Conservation (phyloP, 306 rosid genomes). For the Hippophae gyantsensis region DNA sequence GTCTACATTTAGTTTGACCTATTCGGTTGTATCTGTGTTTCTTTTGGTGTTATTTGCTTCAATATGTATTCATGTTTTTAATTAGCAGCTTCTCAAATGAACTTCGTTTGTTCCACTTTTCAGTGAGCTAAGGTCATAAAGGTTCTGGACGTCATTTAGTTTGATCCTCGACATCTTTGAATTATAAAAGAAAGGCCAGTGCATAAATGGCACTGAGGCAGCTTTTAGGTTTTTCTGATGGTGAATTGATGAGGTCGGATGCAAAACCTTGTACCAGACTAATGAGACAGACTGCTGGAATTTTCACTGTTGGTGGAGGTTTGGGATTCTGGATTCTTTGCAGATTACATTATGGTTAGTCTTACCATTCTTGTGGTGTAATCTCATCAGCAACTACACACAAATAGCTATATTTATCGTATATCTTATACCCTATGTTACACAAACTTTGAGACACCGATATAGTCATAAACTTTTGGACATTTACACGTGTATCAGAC, state of each 20-base stretch:
- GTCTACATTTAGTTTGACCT: too few relatives aligned
- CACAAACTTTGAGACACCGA: too few relatives aligned
- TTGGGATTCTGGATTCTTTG: constrained; percentile 84
- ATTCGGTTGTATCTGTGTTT: background rate
- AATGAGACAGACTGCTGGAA: constrained; percentile 77
- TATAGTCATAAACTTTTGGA: too few relatives aligned
- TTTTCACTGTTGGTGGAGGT: constrained; percentile 79
- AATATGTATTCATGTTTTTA: background rate
- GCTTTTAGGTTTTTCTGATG: constrained; percentile 71
- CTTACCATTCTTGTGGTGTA: constrained; percentile 2
- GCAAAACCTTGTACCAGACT: constrained; percentile 76
- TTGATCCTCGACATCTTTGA: background rate
- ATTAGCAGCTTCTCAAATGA: background rate
- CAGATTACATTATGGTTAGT: constrained; percentile 75
- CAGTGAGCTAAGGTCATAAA: background rate
- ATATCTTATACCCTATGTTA: too few relatives aligned
- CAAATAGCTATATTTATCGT: too few relatives aligned
- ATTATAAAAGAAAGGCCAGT: constrained; percentile 20
- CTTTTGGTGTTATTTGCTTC: background rate
- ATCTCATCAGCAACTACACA: too few relatives aligned
- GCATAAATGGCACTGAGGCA: constrained; percentile 61
- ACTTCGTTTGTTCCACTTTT: background rate
- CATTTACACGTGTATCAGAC: too few relatives aligned
- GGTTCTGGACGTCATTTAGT: background rate
- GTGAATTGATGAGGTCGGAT: constrained; percentile 80